Conservation (phyloP, 805 yeast genomes). For the Lachancea nothofagi region DNA sequence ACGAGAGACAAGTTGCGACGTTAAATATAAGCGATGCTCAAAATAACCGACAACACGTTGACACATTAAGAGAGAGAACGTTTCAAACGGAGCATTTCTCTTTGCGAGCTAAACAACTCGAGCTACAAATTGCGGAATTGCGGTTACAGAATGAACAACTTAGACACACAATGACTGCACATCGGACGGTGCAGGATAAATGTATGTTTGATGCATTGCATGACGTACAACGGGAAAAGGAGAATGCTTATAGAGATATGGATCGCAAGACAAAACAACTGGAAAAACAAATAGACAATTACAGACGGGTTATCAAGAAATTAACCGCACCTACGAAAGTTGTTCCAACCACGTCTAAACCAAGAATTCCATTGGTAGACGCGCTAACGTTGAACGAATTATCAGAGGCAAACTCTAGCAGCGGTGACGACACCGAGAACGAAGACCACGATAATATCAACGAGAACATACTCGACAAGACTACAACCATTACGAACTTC, state of each 20-base stretch:
- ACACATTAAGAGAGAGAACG: conserved; percentile 4
- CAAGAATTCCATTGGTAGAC: conserved; percentile 8
- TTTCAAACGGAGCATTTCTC: conserved; percentile 17
- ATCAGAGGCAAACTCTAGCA: conserved; percentile 6
- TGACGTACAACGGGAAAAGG: conserved; percentile 15
- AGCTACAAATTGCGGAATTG: conserved; percentile 30
- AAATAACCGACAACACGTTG: conserved; percentile 1
- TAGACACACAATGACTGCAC: conserved; percentile 25
- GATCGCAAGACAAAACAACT: conserved; percentile 26
- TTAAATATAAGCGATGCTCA: conserved; percentile 1
- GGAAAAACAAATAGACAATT: conserved; percentile 29
- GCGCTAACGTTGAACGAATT: conserved; percentile 7
- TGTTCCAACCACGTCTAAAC: conserved; percentile 7
- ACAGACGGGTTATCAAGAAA: conserved; percentile 23
- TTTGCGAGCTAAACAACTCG: conserved; percentile 30
- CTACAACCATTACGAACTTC: conserved; percentile 5
- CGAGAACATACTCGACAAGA: conserved; percentile 8
- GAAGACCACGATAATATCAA: conserved; percentile 17
- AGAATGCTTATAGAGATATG: conserved; percentile 14
- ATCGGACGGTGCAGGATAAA: conserved; percentile 25
- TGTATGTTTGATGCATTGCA: conserved; percentile 20
- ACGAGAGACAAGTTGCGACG: conserved; percentile 5
- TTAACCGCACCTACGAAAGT: conserved; percentile 11
- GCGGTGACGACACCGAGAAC: conserved; percentile 5
- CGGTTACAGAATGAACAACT: conserved; percentile 32